Evolutionary conservation across 768 basidiomycete species (phyloP).

Genomic region (Ramaria rubella): DNA sequence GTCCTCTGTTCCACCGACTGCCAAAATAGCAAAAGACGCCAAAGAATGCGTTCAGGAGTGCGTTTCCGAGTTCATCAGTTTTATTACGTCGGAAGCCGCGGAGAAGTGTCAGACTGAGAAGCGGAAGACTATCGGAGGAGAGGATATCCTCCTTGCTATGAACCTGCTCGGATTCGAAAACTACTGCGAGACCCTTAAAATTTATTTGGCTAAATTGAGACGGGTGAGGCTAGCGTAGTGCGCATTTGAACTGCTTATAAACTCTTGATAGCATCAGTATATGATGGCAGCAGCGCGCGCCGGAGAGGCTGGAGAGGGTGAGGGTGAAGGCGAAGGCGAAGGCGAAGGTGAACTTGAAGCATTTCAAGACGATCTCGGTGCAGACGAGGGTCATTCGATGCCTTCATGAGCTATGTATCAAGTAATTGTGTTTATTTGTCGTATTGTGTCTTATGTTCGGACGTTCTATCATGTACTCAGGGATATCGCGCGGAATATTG

Average conservation of each 20-base stretch:
- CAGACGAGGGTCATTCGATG: background rate
- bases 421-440: slow-evolving; percentile 1
- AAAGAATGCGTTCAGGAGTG: slow-evolving; percentile 99
- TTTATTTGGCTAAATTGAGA: slow-evolving; percentile 85
- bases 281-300: slow-evolving; percentile 10
- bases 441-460: slow-evolving; percentile 4
- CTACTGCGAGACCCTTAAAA: slow-evolving; percentile 86
- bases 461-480: slow-evolving; percentile 2
- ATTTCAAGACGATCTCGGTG: slow-evolving; percentile 6
- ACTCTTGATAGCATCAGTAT: slow-evolving; percentile 10
- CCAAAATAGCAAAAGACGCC: slow-evolving; percentile 97
- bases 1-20: slow-evolving; percentile 75
- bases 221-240: slow-evolving; percentile 42
- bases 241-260: background rate
- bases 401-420: slow-evolving; percentile 9
- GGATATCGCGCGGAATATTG: background rate
- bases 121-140: slow-evolving; percentile 95
- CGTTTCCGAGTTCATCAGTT: slow-evolving; percentile 95
- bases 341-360: slow-evolving; percentile 1
- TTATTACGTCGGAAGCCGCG: slow-evolving; percentile 95
- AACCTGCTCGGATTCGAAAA: slow-evolving; percentile 87
- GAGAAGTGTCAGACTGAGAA: slow-evolving; percentile 94
- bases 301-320: slow-evolving; percentile 8
- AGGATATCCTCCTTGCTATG: slow-evolving; percentile 97
- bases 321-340: slow-evolving; percentile 9